A percentile compares a stretch with the other conserved stretches of the same genome.
phyloP scores from a whole-genome alignment of 257 asterid genomes.

The Striga asiatica region DNA sequence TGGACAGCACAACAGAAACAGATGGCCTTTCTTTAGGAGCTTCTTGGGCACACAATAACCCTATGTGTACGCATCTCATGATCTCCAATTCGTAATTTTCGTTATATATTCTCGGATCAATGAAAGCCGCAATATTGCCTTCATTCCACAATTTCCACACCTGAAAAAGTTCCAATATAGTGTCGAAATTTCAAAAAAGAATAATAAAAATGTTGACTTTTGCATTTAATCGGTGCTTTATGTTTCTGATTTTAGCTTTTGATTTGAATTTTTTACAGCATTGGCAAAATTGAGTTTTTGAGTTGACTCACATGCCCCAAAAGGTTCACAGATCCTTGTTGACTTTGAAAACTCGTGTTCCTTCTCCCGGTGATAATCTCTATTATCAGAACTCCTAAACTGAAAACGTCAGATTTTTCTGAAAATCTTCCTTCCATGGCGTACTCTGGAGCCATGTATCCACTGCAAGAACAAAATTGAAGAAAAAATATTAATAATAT shows the following conservation, averaged over 20 bases:
- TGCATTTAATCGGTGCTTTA: neutral
- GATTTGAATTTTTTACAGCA: neutral
- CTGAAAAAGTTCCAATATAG: conserved; percentile 19
- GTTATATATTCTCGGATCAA: conserved; percentile 31
- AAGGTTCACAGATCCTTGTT: conserved; percentile 33
- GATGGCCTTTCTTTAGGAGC: conserved; percentile 45
- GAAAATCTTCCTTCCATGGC: conserved; percentile 61
- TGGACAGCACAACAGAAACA: conserved; percentile 32
- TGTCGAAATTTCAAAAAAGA: neutral
- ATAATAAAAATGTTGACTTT: too few relatives aligned
- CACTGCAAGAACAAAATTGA: conserved; percentile 29
- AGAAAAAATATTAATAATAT: too few relatives aligned
- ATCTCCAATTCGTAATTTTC: conserved; percentile 20
- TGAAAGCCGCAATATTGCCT: conserved; percentile 13
- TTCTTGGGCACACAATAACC: conserved; percentile 63
- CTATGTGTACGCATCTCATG: conserved; percentile 45
- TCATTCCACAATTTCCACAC: conserved; percentile 47
- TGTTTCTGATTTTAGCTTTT: neutral
- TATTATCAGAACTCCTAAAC: conserved; percentile 53
- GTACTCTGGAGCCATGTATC: conserved; percentile 78
- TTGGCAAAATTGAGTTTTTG: neutral
- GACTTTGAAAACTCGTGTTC: conserved; percentile 26
- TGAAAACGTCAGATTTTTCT: conserved; percentile 59
- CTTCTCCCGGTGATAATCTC: conserved; percentile 53
- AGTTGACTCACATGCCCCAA: conserved; percentile 39